These are phyloP conservation scores for Pulveroboletus ravenelii DNA, from an alignment of 768 basidiomycete species.

Conservation along the genomic window DNA sequence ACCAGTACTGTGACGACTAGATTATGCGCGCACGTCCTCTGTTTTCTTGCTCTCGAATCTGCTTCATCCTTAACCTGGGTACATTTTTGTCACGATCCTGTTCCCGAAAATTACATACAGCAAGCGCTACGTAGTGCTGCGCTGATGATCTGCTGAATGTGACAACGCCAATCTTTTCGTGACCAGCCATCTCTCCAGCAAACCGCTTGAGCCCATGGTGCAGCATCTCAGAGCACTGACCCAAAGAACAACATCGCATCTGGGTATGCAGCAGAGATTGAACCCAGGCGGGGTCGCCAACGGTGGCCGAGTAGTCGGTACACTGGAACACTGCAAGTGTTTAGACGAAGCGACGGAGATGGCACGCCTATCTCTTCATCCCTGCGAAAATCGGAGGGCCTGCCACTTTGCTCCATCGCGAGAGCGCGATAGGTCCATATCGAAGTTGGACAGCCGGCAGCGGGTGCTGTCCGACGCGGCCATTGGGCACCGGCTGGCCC, in stretches of 20 bases:
- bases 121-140: constrained; percentile 10
- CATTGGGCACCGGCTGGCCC: constrained; percentile 16
- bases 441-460: constrained; percentile 25
- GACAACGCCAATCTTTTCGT: constrained; percentile 6
- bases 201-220: constrained; percentile 1
- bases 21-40: constrained; percentile 47
- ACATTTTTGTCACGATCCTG: constrained; percentile 27
- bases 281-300: neutral
- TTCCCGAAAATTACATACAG: constrained; percentile 17
- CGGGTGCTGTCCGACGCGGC: constrained; percentile 18
- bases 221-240: constrained; percentile 2
- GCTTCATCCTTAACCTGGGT: constrained; percentile 31
- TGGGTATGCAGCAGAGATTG: constrained; percentile 4
- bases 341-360: neutral
- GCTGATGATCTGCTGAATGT: constrained; percentile 9
- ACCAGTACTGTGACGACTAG: constrained; percentile 62
- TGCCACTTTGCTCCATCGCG: constrained; percentile 70
- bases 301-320: constrained; percentile 1
- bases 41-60: constrained; percentile 33
- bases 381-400: constrained; percentile 61
- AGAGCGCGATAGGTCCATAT: constrained; percentile 62
- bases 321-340: constrained; percentile 3
- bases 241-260: constrained; percentile 4
- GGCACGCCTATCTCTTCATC: constrained; percentile 52
- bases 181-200: neutral